Percentiles rank a stretch among this genome's conserved stretches.
These are phyloP conservation scores for Diversispora eburnea DNA, from an alignment of 192 early-diverging fungal genomes.

Conservation along the genomic window DNA sequence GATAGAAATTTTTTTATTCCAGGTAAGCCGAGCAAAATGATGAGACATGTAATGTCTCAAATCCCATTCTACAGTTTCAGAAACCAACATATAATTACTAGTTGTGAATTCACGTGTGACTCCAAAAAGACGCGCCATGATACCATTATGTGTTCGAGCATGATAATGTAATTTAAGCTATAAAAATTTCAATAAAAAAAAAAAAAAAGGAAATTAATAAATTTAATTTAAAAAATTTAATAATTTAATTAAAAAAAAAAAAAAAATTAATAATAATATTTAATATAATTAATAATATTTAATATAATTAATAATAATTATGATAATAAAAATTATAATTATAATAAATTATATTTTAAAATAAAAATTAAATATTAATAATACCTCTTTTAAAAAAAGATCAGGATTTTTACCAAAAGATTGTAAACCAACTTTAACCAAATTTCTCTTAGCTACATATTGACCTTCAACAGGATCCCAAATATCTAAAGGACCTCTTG, in stretches of 20 bases:
- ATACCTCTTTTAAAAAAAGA: constrained; percentile 17
- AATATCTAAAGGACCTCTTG: constrained; percentile 2
- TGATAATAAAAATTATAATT: background rate
- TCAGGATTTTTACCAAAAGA: background rate
- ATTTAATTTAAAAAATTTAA: background rate
- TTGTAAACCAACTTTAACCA: constrained; percentile 20
- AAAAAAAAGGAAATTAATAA: background rate
- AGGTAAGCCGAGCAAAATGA: constrained; percentile 16
- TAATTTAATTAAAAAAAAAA: background rate
- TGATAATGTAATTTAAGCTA: constrained; percentile 20
- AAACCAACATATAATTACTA: constrained; percentile 20
- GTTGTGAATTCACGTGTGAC: constrained; percentile 11
- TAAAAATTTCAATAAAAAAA: background rate
- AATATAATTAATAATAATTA: too few species aligned
- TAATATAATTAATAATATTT: too few species aligned
- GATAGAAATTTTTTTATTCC: constrained; percentile 14
- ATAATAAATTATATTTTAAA: too few species aligned
- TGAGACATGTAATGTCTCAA: constrained; percentile 27
- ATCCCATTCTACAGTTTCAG: constrained; percentile 28
- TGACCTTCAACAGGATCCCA: constrained; percentile 11
- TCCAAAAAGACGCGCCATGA: constrained; percentile 21
- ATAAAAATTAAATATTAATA: background rate
- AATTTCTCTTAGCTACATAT: background rate
- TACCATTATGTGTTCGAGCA: constrained; percentile 6
- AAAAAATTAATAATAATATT: too few species aligned